phyloP scores from a whole-genome alignment of 1,284 basidiomycete genomes.

The Termitomyces sp. region DNA sequence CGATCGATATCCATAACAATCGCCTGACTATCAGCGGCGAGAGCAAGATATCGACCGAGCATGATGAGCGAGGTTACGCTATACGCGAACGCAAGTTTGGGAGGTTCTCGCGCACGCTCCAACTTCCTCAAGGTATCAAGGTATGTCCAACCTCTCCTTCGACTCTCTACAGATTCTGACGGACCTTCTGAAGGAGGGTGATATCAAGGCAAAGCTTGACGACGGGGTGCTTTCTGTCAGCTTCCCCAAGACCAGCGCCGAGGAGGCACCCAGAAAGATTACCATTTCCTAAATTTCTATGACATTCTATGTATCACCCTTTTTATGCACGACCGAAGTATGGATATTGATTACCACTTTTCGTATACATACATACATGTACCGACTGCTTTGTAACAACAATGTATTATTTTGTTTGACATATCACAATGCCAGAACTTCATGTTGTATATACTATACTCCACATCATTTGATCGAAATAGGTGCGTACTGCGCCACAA shows the following conservation, averaged over 20 bases:
- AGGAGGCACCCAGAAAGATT: constrained; percentile 1
- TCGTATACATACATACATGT: no score
- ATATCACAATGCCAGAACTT: no score
- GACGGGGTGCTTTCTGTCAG: constrained; percentile 19
- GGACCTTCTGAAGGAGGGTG: constrained; percentile 15
- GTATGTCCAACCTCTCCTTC: constrained; percentile 22
- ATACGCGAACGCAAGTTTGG: constrained; percentile 45
- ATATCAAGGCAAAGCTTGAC: constrained; percentile 22
- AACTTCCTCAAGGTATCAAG: constrained; percentile 44
- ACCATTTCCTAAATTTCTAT: background rate
- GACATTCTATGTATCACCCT: no score
- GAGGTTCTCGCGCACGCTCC: constrained; percentile 39
- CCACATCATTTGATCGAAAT: no score
- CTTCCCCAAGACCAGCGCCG: constrained; percentile 21
- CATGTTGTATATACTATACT: no score
- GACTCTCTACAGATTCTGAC: background rate
- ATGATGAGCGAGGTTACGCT: constrained; percentile 38
- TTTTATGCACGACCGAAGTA: no score
- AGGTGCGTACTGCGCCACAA: no score
- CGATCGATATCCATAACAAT: constrained; percentile 37
- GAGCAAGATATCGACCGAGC: constrained; percentile 26
- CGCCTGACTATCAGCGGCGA: constrained; percentile 44
- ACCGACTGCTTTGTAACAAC: no score
- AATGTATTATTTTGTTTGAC: no score
- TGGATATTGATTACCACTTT: no score